phyloP scores from a whole-genome alignment of 2,329 filamentous ascomycete genomes.

The Clathrospora elynae region DNA sequence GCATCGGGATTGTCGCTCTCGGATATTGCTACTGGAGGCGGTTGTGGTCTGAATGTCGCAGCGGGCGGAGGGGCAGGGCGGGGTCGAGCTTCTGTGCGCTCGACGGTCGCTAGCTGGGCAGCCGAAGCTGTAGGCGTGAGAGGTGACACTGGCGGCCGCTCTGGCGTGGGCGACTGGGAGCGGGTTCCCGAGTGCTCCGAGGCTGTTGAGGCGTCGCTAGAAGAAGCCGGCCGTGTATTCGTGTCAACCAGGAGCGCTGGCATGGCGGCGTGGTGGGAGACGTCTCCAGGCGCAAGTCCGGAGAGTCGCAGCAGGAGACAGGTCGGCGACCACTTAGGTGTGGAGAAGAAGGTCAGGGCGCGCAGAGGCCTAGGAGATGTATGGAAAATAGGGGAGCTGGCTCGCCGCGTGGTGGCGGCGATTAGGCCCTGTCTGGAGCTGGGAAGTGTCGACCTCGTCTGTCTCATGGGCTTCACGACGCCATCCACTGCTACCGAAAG shows the following conservation, averaged over 20 bases:
- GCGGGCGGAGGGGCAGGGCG: conserved; percentile 37
- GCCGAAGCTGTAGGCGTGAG: conserved; percentile 46
- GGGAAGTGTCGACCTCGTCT: no score
- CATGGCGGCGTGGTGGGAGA: conserved; percentile 41
- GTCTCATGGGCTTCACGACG: no score
- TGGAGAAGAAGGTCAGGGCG: conserved; percentile 14
- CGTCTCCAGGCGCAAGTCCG: conserved; percentile 25
- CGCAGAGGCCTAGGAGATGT: conserved; percentile 11
- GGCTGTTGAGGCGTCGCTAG: conserved; percentile 32
- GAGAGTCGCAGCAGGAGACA: conserved; percentile 20
- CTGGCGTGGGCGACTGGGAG: conserved; percentile 41
- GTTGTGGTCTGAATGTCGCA: conserved; percentile 50
- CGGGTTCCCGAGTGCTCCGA: conserved; percentile 27
- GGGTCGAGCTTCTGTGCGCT: conserved; percentile 31
- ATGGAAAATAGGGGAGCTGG: conserved; percentile 13
- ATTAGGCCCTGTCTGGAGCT: conserved; percentile 15
- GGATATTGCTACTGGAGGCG: conserved; percentile 53
- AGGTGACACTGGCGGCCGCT: conserved; percentile 48
- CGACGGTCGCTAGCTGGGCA: conserved; percentile 43
- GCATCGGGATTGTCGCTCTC: conserved; percentile 75
- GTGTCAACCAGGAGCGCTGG: conserved; percentile 45
- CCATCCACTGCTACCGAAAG: background rate
- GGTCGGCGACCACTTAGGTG: conserved; percentile 14
- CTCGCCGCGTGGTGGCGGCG: conserved; percentile 19
- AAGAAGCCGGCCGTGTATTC: conserved; percentile 30